Conservation (phyloP, 345 rosid genomes). For the Moricandia arvensis region DNA sequence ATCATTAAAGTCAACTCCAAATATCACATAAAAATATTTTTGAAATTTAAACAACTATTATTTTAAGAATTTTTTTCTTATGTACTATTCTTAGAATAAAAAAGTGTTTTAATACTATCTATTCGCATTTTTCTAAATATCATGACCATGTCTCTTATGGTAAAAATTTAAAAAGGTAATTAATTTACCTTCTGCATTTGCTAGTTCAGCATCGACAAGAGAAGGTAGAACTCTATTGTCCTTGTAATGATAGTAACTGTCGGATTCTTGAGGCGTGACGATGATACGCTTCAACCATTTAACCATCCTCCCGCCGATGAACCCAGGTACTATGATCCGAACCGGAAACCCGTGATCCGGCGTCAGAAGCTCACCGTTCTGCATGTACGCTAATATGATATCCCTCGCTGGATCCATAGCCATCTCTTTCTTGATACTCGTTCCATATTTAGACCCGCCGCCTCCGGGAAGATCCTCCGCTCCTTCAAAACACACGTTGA, state of each 20-base stretch:
- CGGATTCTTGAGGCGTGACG: slow-evolving; percentile 72
- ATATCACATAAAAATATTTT: too few species aligned
- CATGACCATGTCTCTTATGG: not conserved
- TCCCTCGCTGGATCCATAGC: slow-evolving; percentile 90
- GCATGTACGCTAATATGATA: slow-evolving; percentile 84
- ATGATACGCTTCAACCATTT: slow-evolving; percentile 84
- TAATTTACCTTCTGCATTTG: slow-evolving; percentile 71
- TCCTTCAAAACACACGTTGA: slow-evolving; percentile 89
- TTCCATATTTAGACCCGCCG: slow-evolving; percentile 87
- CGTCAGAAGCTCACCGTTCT: slow-evolving; percentile 71
- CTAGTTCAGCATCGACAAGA: slow-evolving; percentile 77
- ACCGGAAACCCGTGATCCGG: slow-evolving; percentile 96
- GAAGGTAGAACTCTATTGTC: slow-evolving; percentile 89
- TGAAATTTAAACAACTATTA: too few species aligned
- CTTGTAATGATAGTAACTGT: slow-evolving; percentile 66
- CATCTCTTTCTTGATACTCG: slow-evolving; percentile 59
- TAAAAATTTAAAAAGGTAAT: not conserved
- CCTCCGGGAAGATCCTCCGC: slow-evolving; percentile 88
- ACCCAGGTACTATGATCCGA: slow-evolving; percentile 80
- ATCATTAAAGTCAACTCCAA: too few species aligned
- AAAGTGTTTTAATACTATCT: too few species aligned
- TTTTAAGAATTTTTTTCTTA: too few species aligned
- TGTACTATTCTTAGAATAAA: too few species aligned
- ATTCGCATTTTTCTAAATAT: too few species aligned
- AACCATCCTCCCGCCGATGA: slow-evolving; percentile 92